Percentiles rank a stretch among this genome's conserved stretches.
phyloP scores from a whole-genome alignment of 2,329 filamentous ascomycete genomes.

The Chalaropsis ovoidea region DNA sequence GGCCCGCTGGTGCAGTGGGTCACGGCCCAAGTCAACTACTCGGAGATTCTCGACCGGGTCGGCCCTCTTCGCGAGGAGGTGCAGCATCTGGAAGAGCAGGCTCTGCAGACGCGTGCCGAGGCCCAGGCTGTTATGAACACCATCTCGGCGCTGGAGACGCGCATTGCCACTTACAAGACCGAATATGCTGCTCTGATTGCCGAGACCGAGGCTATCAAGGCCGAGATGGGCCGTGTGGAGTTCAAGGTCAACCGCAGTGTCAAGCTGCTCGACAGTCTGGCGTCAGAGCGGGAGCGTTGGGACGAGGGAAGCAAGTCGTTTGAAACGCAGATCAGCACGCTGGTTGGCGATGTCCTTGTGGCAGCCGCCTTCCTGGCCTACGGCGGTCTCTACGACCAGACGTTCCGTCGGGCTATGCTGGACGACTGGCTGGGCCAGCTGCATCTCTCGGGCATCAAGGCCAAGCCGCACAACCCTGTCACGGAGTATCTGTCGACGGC shows the following conservation, averaged over 20 bases:
- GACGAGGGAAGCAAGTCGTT: conserved; percentile 97
- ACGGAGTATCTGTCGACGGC: conserved; percentile 95
- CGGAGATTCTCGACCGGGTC: conserved; percentile 90
- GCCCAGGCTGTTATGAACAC: conserved; percentile 85
- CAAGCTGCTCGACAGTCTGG: conserved; percentile 83
- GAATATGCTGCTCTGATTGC: conserved; percentile 95
- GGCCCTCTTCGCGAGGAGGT: conserved; percentile 90
- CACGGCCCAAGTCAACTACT: conserved; percentile 90
- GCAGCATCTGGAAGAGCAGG: conserved; percentile 71
- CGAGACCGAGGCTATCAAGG: conserved; percentile 93
- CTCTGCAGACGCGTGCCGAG: conserved; percentile 84
- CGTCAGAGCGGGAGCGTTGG: conserved; percentile 87
- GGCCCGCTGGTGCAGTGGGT: conserved; percentile 97
- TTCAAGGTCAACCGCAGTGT: conserved; percentile 98
- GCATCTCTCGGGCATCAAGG: conserved; percentile 80
- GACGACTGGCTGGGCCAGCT: conserved; percentile 96
- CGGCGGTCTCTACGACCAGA: conserved; percentile 92
- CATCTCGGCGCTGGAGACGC: conserved; percentile 72
- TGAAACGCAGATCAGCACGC: conserved; percentile 91
- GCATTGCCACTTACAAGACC: conserved; percentile 88
- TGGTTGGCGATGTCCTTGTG: conserved; percentile 89
- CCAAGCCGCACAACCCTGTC: conserved; percentile 86
- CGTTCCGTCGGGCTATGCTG: conserved; percentile 93
- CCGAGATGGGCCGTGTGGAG: conserved; percentile 90
- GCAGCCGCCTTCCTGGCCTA: conserved; percentile 97